Base-by-base conservation (phyloP, 164 flowering plant species). In the Dillenia suffruticosa region DNA sequence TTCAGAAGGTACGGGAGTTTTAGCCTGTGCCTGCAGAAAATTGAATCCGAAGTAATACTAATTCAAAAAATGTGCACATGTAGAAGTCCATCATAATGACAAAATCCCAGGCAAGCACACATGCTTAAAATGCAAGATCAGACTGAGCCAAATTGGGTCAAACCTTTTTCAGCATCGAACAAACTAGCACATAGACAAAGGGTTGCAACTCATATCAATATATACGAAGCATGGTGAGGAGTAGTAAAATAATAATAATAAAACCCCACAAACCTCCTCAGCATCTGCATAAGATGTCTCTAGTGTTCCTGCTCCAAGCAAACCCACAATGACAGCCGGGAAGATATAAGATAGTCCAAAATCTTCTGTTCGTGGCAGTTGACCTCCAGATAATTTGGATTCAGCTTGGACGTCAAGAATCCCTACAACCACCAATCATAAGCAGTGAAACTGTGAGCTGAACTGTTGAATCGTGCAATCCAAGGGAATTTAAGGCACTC, bases 241-340 rank as follows among this genome's bases (percentile, higher is more conserved):
- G 17, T 24, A 51, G 16, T 51, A 49, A 19, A 49, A 48, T 44
- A 7, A 63, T 10, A 57, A 44, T 19, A 40, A 24, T 22, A 5
- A 24, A 49, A 4, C 12, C 44, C 15, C 51, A 62, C 76, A 59
- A 59, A 83, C 95, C 86, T 87, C 75, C 49, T 76, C 64, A 51
- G 78, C 71, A 71, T 92, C 92, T 16, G 97, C 90, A 79, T 75
- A 69, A 32, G 88, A 82, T 32, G 74, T 63, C 51, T 81, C 75
- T 44, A 84, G n/a, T 45, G 69, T 13, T 57, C 86, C 88, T 63
- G 65, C 61, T 44, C 96, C 96, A 63, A 82, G 44, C 17, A 79
- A 70, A 71, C 87, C 79, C 65, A 80, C 84, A 57, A 87, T 67
- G 6, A 78, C 32, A 57, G 82, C 76, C 9, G 88, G 85, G 54